Percentiles rank a stretch among this genome's conserved stretches.
Evolutionary conservation across 1,139 yeast species (phyloP).

Genomic region (Yamadazyma kanchanaburiensis): DNA sequence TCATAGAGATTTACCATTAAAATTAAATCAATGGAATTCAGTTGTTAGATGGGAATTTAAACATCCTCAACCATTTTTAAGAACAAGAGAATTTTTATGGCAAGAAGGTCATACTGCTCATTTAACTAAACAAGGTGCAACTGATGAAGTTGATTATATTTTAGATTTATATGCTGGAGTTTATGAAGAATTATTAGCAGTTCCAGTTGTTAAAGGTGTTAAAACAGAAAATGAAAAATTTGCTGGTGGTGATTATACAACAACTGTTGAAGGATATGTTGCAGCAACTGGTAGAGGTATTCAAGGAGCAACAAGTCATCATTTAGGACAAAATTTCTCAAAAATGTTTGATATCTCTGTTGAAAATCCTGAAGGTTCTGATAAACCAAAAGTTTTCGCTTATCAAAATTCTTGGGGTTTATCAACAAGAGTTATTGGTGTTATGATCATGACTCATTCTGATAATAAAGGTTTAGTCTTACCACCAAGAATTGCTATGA

Average conservation of each 20-base stretch:
- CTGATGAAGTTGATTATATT: constrained; percentile 79
- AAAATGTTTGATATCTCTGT: constrained; percentile 96
- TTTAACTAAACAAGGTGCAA: constrained; percentile 75
- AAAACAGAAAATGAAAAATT: constrained; percentile 98
- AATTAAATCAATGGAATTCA: constrained; percentile 98
- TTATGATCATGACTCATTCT: constrained; percentile 98
- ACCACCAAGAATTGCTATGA: constrained; percentile 95
- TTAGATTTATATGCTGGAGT: constrained; percentile 82
- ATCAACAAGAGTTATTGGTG: constrained; percentile 98
- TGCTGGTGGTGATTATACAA: constrained; percentile 96
- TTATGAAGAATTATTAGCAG: constrained; percentile 91
- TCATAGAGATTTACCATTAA: constrained; percentile 95
- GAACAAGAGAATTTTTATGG: constrained; percentile 99
- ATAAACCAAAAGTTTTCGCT: constrained; percentile 80
- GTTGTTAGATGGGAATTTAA: constrained; percentile 99
- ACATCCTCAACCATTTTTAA: constrained; percentile 98
- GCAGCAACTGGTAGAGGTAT: constrained; percentile 99
- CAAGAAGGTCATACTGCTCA: constrained; percentile 99
- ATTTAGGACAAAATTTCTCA: constrained; percentile 96
- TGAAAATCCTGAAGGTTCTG: constrained; percentile 89
- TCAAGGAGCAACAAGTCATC: constrained; percentile 98
- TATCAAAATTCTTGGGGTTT: constrained; percentile 99
- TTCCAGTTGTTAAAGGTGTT: constrained; percentile 92
- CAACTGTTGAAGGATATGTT: constrained; percentile 94
- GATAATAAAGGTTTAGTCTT: constrained; percentile 97